Percentiles rank a stretch among this genome's conserved stretches.
phyloP scores from a whole-genome alignment of 208 protist species.

The Endotrypanum monterogeii region DNA sequence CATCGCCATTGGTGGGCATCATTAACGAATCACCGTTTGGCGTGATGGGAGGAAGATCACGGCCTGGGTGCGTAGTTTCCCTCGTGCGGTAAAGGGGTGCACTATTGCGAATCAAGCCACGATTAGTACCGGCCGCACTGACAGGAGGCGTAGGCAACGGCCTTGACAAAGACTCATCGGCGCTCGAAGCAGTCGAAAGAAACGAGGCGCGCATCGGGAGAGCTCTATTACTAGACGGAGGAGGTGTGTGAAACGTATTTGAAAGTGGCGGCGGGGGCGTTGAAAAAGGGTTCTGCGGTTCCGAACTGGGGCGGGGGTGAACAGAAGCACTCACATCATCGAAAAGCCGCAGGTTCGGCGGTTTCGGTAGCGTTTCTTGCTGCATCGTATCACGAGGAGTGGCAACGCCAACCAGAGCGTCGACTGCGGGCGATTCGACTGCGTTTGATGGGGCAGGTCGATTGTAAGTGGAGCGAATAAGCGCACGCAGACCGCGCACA shows the following conservation, averaged over 20 bases:
- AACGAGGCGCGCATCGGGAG: background rate
- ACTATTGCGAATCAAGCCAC: background rate
- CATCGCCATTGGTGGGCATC: slow-evolving; percentile 10
- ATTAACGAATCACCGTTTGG: slow-evolving; percentile 12
- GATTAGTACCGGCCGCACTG: slow-evolving; percentile 19
- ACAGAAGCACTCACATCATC: background rate
- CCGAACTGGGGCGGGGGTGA: background rate
- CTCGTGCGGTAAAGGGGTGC: slow-evolving; percentile 25
- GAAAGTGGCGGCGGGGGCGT: background rate
- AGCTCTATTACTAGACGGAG: background rate
- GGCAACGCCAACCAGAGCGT: background rate
- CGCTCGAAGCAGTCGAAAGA: background rate
- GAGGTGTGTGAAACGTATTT: slow-evolving; percentile 2
- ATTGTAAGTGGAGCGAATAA: slow-evolving; percentile 64
- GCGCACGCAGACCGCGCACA: slow-evolving; percentile 67
- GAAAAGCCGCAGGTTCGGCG: background rate
- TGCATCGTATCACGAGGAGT: background rate
- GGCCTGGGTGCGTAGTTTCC: slow-evolving; percentile 20
- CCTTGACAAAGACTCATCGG: slow-evolving; percentile 11
- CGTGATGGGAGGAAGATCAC: slow-evolving; percentile 27
- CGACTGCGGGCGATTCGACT: background rate
- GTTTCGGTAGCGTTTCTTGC: background rate
- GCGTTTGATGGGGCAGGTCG: background rate
- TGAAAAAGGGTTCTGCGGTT: slow-evolving; percentile 3
- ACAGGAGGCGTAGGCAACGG: slow-evolving; percentile 38